Conservation (phyloP, 805 yeast genomes). For the Teunomyces tritomae region DNA sequence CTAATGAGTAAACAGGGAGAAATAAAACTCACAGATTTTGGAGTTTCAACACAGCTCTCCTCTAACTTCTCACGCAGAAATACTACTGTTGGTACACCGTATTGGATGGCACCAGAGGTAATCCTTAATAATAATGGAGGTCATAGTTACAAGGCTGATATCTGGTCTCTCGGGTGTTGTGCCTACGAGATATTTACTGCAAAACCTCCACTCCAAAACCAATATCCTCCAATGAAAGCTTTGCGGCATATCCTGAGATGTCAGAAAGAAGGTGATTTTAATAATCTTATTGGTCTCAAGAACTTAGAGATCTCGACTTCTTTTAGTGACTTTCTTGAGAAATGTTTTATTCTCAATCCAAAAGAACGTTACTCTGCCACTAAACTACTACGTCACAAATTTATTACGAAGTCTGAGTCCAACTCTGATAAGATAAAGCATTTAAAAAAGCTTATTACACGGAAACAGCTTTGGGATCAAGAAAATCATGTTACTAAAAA, state of each 20-base stretch:
- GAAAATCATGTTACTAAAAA: conserved; percentile 31
- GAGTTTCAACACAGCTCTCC: conserved; percentile 43
- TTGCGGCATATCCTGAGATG: conserved; percentile 37
- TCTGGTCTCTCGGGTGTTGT: conserved; percentile 81
- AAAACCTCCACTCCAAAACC: conserved; percentile 60
- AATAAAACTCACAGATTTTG: conserved; percentile 45
- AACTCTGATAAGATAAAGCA: conserved; percentile 12
- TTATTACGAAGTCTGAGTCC: conserved; percentile 21
- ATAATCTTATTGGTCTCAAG: conserved; percentile 23
- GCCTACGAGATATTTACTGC: conserved; percentile 71
- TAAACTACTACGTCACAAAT: conserved; percentile 31
- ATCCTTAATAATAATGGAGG: conserved; percentile 59
- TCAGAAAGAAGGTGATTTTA: conserved; percentile 27
- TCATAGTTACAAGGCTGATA: conserved; percentile 58
- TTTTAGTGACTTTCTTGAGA: conserved; percentile 30
- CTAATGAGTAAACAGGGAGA: conserved; percentile 36
- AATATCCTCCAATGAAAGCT: conserved; percentile 43
- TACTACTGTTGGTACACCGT: conserved; percentile 56
- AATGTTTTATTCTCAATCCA: conserved; percentile 36
- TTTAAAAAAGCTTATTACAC: conserved; percentile 31
- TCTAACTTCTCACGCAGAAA: conserved; percentile 42
- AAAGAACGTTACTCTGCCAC: conserved; percentile 29
- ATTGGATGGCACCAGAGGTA: conserved; percentile 67
- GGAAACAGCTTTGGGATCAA: conserved; percentile 39
- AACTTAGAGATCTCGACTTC: conserved; percentile 19